Evolutionary conservation across 2,329 filamentous ascomycete species (phyloP), one percentile per base, ranked within the genome.

Genomic region (Alternaria brassicae): DNA sequence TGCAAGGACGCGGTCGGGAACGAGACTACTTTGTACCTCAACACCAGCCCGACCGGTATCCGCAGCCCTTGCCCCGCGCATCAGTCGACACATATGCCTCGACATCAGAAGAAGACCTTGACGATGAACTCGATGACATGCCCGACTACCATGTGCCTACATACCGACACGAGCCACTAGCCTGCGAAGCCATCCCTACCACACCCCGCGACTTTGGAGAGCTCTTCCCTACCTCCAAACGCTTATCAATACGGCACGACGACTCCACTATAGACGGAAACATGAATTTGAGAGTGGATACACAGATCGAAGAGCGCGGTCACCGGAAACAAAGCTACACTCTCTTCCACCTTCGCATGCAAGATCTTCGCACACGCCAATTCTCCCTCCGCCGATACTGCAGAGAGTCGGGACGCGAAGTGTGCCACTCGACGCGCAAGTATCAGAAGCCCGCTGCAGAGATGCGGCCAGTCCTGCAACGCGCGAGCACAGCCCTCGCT

Each of bases 281-380:
- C 82, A 96, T 97, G 92, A 98, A 98, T 75, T 84, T 99, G 57
- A 89, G 93, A 30, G 85, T 98, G 58, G 93, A 97, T 75, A 94
- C 92, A 6, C 83, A 91, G 63, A 86, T 91, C 44, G 79, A 81
- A 25, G 80, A 82, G 25, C 84, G 85, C 25, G 85, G 85, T 39
- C 83, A 84, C 40, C 79, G 80, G 52, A 86, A 86, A 64, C 86
- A 88, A 63, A 87, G 88, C 68, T 86, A 91, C 70, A 91, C 88
- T 5, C 88, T 99, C 47, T 98, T 97, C 79, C 94, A 99, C 78
- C 83, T 98, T 60, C 91, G 93, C 71, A 97, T 99, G 92, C 89
- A 97, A 76, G 92, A 98, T 77, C 82, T 98, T 55, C 89, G 88
- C 72, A 88, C 88, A 68, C 88, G 95, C 49, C 91, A 96, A 62